Conservation (phyloP, 2,329 filamentous ascomycete genomes). For the Penicillium crustosum region DNA sequence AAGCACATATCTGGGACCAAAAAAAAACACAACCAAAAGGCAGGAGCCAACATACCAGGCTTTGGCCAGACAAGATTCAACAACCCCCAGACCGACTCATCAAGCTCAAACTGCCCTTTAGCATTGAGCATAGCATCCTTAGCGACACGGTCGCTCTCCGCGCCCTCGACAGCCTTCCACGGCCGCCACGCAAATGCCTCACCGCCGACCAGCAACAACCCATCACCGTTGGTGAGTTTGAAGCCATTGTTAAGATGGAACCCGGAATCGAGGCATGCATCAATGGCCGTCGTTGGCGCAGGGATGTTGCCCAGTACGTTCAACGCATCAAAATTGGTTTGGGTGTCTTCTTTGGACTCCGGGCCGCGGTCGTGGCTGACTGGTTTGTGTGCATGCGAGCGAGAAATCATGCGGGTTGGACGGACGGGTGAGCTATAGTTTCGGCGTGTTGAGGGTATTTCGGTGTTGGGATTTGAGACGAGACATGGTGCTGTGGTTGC, state of each 20-base stretch:
- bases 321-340: conserved; percentile 71
- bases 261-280: conserved; percentile 77
- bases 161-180: conserved; percentile 57
- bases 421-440: conserved; percentile 30
- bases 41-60: conserved; percentile 63
- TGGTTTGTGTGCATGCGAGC: conserved; percentile 38
- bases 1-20: conserved; percentile 4
- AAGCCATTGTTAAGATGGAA: conserved; percentile 84
- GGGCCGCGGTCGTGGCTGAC: conserved; percentile 59
- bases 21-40: conserved; percentile 7
- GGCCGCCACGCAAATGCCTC: conserved; percentile 89
- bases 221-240: conserved; percentile 66
- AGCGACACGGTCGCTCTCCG: conserved; percentile 31
- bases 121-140: conserved; percentile 62
- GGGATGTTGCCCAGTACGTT: conserved; percentile 77
- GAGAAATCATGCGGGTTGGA: conserved; percentile 35
- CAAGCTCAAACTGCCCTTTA: conserved; percentile 79
- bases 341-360: conserved; percentile 60
- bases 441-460: conserved; percentile 17
- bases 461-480: not conserved
- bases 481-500: conserved; percentile 6
- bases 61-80: conserved; percentile 81
- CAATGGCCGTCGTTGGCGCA: conserved; percentile 76
- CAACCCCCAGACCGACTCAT: conserved; percentile 68
- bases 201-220: conserved; percentile 76